Percentiles rank a stretch among this genome's conserved stretches.
These are phyloP conservation scores for Orobanche coerulescens DNA, from an alignment of 257 asterid species.

Conservation along the genomic window DNA sequence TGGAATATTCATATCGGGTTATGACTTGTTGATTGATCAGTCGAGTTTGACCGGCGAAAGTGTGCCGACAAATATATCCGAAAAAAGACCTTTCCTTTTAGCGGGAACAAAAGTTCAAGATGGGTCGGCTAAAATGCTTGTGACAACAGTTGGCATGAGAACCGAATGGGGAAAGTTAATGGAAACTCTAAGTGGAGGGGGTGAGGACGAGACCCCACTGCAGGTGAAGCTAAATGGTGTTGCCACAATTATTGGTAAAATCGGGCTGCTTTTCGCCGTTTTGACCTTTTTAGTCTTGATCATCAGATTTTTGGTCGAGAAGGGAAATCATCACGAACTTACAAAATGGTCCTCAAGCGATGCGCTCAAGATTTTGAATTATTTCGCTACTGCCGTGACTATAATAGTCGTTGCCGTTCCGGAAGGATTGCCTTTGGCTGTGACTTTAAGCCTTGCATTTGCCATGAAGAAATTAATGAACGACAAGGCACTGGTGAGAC, in stretches of 20 bases:
- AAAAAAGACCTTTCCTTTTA: constrained; percentile 74
- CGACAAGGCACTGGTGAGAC: constrained; percentile 80
- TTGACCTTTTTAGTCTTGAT: constrained; percentile 65
- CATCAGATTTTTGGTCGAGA: constrained; percentile 56
- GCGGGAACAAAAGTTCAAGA: constrained; percentile 88
- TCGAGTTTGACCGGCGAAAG: constrained; percentile 97
- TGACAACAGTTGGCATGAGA: constrained; percentile 97
- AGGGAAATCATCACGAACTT: constrained; percentile 51
- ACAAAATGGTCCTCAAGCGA: constrained; percentile 68
- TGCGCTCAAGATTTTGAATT: constrained; percentile 61
- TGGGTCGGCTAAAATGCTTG: constrained; percentile 89
- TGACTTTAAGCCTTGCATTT: constrained; percentile 88
- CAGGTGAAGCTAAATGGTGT: constrained; percentile 98
- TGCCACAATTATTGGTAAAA: constrained; percentile 90
- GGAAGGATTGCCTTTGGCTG: constrained; percentile 95
- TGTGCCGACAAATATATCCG: constrained; percentile 61
- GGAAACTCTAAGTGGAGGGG: constrained; percentile 90
- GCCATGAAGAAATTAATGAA: constrained; percentile 88
- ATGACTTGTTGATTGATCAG: constrained; percentile 78
- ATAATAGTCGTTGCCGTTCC: constrained; percentile 98
- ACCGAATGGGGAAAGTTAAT: constrained; percentile 98
- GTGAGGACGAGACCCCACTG: constrained; percentile 96
- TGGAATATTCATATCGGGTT: constrained; percentile 74
- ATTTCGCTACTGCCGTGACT: constrained; percentile 94
- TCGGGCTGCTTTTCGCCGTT: constrained; percentile 68